These are phyloP conservation scores for Yarrowia sp. DNA, from an alignment of 805 yeast species.

Conservation along the genomic window DNA sequence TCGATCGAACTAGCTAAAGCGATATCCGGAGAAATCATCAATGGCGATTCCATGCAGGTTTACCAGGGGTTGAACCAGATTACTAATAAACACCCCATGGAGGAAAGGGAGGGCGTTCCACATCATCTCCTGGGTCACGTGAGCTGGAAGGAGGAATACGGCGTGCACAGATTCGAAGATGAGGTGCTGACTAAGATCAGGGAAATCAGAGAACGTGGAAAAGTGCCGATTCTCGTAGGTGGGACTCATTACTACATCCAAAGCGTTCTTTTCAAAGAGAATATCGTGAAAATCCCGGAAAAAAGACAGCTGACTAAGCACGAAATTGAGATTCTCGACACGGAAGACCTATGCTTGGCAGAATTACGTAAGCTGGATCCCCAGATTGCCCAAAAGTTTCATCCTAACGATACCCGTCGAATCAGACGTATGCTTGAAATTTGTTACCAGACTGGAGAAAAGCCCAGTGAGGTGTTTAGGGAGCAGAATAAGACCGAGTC, in stretches of 20 bases:
- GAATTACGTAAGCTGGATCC: slow-evolving; percentile 62
- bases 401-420: slow-evolving; percentile 87
- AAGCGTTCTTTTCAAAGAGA: slow-evolving; percentile 73
- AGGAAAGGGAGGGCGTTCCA: slow-evolving; percentile 72
- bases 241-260: slow-evolving; percentile 96
- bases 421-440: slow-evolving; percentile 83
- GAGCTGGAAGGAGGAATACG: slow-evolving; percentile 80
- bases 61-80: slow-evolving; percentile 74
- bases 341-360: slow-evolving; percentile 45
- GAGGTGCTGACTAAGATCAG: slow-evolving; percentile 70
- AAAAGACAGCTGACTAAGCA: slow-evolving; percentile 46
- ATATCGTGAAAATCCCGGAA: slow-evolving; percentile 47
- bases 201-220: slow-evolving; percentile 69
- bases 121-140: slow-evolving; percentile 92
- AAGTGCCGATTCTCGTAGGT: slow-evolving; percentile 87
- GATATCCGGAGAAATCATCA: slow-evolving; percentile 86
- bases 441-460: slow-evolving; percentile 66
- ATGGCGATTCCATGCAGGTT: slow-evolving; percentile 98
- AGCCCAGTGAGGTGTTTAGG: slow-evolving; percentile 73
- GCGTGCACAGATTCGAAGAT: slow-evolving; percentile 74
- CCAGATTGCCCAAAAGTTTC: slow-evolving; percentile 75
- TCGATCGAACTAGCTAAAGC: slow-evolving; percentile 78
- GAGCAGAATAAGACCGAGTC: slow-evolving; percentile 66
- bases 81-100: slow-evolving; percentile 89
- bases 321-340: slow-evolving; percentile 58